Percentiles rank a stretch among this genome's conserved stretches.
Conservation (phyloP, 2,329 filamentous ascomycete genomes). For the Aureobasidium sp. region DNA sequence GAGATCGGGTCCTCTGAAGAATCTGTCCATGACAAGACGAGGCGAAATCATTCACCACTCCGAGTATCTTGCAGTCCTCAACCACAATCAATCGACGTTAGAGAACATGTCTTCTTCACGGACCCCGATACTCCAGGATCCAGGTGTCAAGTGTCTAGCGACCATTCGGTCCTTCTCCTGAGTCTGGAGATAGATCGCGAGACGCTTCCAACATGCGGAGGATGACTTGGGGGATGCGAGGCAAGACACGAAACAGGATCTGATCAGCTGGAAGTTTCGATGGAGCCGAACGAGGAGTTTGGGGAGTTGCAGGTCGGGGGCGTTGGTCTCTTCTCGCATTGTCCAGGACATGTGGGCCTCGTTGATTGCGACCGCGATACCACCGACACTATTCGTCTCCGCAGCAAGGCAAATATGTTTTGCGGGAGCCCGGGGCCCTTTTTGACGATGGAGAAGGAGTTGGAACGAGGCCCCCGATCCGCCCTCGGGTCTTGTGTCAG, state of each 20-base stretch:
- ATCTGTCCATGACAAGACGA: too few species aligned
- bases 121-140: not conserved
- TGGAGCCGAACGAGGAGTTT: constrained; percentile 6
- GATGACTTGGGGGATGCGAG: not conserved
- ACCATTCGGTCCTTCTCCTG: not conserved
- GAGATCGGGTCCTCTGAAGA: too few species aligned
- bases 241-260: not conserved
- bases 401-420: constrained; percentile 2
- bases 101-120: not conserved
- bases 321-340: constrained; percentile 1
- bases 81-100: not conserved
- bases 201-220: not conserved
- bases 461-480: not conserved
- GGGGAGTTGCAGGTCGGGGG: not conserved
- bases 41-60: too few species aligned
- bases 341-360: not conserved
- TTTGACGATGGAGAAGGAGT: not conserved
- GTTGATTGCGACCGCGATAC: constrained; percentile 3
- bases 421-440: not conserved
- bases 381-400: constrained; percentile 13
- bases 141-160: not conserved
- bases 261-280: not conserved
- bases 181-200: not conserved
- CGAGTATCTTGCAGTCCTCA: not conserved
- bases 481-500: not conserved